A percentile compares a stretch with the other conserved stretches of the same genome.
Conservation (phyloP, 75 land plant species). For the Adiantum capillusveneris region DNA sequence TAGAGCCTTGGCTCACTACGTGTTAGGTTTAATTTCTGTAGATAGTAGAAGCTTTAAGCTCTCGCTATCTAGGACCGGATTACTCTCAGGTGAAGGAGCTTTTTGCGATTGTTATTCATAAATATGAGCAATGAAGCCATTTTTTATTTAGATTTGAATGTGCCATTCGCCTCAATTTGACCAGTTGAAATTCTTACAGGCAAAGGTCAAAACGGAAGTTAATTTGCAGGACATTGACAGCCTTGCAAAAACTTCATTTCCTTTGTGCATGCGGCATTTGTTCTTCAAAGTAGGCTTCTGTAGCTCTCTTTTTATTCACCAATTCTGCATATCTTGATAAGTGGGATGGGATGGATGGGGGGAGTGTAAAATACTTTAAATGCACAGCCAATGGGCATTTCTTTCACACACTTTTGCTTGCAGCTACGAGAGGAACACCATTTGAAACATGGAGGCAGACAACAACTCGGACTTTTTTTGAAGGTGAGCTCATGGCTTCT, state of each 20-base stretch:
- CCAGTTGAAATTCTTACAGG: slow-evolving; percentile 31
- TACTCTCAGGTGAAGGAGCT: slow-evolving; percentile 43
- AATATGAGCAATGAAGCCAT: not conserved
- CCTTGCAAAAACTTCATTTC: slow-evolving; percentile 73
- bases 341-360: not conserved
- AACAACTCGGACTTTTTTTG: slow-evolving; percentile 91
- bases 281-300: slow-evolving; percentile 54
- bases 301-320: not conserved
- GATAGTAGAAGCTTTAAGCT: slow-evolving; percentile 77
- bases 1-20: too few relatives aligned
- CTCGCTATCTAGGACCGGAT: slow-evolving; percentile 81
- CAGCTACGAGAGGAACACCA: slow-evolving; percentile 94
- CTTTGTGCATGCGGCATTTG: slow-evolving; percentile 91
- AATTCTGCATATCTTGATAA: not conserved
- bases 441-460: slow-evolving; percentile 93
- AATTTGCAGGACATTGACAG: slow-evolving; percentile 64
- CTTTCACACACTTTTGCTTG: slow-evolving; percentile 7
- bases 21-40: slow-evolving; percentile 5
- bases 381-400: too few relatives aligned
- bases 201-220: slow-evolving; percentile 44
- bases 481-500: too few relatives aligned
- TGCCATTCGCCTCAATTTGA: too few relatives aligned
- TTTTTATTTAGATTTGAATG: not conserved
- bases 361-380: too few relatives aligned
- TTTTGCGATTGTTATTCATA: not conserved